Conservation (phyloP, 2,329 filamentous ascomycete species). For the Whalleya microplaca region DNA sequence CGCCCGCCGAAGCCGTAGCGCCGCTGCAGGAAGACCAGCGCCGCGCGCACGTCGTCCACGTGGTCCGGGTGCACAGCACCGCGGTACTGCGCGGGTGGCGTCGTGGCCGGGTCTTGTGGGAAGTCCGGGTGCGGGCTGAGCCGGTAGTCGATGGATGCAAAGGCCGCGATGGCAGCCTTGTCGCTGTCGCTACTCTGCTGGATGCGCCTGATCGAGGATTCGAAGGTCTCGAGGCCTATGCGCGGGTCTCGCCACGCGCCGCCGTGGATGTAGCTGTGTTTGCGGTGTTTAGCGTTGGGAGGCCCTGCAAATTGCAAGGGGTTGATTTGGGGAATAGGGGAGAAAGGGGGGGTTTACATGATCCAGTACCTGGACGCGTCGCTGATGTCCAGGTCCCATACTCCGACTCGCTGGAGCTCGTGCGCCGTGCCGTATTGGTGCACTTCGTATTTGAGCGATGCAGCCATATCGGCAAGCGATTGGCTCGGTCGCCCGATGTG, state of each 20-base stretch:
- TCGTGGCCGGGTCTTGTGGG: constrained; percentile 47
- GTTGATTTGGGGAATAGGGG: background rate
- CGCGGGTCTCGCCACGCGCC: constrained; percentile 66
- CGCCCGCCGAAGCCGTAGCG: constrained; percentile 45
- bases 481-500: background rate
- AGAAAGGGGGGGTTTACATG: constrained; percentile 27
- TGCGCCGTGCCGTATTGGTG: constrained; percentile 36
- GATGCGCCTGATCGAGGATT: constrained; percentile 48
- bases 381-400: constrained; percentile 43
- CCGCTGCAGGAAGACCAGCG: constrained; percentile 52
- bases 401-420: constrained; percentile 49
- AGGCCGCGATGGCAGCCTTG: constrained; percentile 52
- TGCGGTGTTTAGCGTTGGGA: background rate
- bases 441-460: constrained; percentile 33
- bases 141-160: constrained; percentile 68
- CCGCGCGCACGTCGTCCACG: constrained; percentile 58
- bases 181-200: constrained; percentile 23
- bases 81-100: constrained; percentile 39
- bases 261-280: constrained; percentile 59
- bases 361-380: constrained; percentile 35
- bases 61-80: constrained; percentile 63
- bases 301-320: background rate
- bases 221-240: constrained; percentile 50
- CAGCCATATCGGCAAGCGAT: constrained; percentile 27
- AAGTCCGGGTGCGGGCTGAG: constrained; percentile 57